phyloP scores from a whole-genome alignment of 768 basidiomycete species.

The Suillus occidentalis region DNA sequence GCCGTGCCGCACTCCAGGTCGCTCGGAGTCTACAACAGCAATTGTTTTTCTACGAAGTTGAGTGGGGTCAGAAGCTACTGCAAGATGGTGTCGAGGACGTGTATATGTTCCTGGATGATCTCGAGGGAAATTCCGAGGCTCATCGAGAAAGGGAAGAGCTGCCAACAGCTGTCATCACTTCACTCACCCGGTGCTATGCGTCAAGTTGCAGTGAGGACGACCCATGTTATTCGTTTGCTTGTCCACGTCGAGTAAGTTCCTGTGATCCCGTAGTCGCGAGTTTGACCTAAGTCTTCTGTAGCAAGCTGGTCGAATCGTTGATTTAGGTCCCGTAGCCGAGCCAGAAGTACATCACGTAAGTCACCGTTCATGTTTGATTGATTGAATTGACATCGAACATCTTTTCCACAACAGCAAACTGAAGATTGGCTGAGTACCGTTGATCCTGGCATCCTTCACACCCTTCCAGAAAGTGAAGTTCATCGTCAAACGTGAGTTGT shows the following conservation, averaged over 20 bases:
- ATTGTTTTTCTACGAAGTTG: constrained; percentile 95
- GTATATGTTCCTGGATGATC: constrained; percentile 88
- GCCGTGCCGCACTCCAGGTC: constrained; percentile 82
- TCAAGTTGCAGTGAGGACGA: constrained; percentile 80
- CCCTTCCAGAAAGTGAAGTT: constrained; percentile 76
- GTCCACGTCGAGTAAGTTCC: constrained; percentile 64
- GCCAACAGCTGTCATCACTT: constrained; percentile 88
- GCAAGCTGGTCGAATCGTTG: constrained; percentile 23
- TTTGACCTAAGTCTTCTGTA: constrained; percentile 19
- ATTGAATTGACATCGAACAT: constrained; percentile 10
- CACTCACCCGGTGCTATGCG: constrained; percentile 88
- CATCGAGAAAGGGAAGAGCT: constrained; percentile 67
- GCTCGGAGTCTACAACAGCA: constrained; percentile 90
- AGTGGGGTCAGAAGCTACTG: constrained; percentile 83
- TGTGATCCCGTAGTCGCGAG: neutral
- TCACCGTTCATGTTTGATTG: constrained; percentile 23
- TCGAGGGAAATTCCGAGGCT: constrained; percentile 60
- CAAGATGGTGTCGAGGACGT: constrained; percentile 92
- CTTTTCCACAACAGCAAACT: constrained; percentile 24
- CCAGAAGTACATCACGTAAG: constrained; percentile 33
- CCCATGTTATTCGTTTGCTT: constrained; percentile 81
- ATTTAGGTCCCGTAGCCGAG: constrained; percentile 20
- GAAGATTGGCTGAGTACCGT: constrained; percentile 56
- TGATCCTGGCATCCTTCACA: constrained; percentile 45
- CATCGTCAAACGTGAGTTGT: constrained; percentile 67